A percentile compares a stretch with the other conserved stretches of the same genome.
Conservation (phyloP, 1,284 basidiomycete species). For the Phellinidium pouzarii region DNA sequence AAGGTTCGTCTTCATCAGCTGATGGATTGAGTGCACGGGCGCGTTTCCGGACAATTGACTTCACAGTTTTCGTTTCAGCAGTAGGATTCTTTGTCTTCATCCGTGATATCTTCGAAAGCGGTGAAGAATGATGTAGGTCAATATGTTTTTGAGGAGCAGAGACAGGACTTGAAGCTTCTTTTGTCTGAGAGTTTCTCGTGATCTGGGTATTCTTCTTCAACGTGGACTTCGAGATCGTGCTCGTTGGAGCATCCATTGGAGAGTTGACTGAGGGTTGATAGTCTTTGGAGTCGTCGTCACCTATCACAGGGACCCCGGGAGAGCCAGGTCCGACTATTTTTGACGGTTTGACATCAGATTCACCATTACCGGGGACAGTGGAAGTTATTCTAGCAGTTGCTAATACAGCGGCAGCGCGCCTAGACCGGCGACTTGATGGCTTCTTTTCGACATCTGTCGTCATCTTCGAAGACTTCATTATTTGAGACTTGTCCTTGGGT, state of each 20-base stretch:
- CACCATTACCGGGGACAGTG: background rate
- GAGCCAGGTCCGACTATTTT: background rate
- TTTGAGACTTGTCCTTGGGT: background rate
- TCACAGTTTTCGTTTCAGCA: background rate
- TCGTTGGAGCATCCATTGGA: too few relatives aligned
- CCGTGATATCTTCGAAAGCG: slow-evolving; percentile 2
- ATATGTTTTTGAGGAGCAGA: background rate
- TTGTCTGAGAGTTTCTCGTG: background rate
- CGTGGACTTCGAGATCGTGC: background rate
- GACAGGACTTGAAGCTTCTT: too few relatives aligned
- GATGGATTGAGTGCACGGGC: background rate
- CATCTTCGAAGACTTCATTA: background rate
- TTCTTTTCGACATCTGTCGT: background rate
- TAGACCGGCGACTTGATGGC: background rate
- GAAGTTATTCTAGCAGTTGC: background rate
- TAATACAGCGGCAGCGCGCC: background rate
- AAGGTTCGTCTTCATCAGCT: background rate
- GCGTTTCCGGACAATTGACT: background rate
- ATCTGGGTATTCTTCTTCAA: background rate
- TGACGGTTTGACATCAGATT: background rate
- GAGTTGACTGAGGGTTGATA: too few relatives aligned
- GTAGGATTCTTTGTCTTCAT: slow-evolving; percentile 11
- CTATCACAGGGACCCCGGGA: too few relatives aligned
- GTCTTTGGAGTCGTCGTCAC: too few relatives aligned
- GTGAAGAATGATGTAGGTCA: slow-evolving; percentile 5